These are phyloP conservation scores for Calocybe gangraenosa DNA, from an alignment of 768 basidiomycete species.

Conservation along the genomic window DNA sequence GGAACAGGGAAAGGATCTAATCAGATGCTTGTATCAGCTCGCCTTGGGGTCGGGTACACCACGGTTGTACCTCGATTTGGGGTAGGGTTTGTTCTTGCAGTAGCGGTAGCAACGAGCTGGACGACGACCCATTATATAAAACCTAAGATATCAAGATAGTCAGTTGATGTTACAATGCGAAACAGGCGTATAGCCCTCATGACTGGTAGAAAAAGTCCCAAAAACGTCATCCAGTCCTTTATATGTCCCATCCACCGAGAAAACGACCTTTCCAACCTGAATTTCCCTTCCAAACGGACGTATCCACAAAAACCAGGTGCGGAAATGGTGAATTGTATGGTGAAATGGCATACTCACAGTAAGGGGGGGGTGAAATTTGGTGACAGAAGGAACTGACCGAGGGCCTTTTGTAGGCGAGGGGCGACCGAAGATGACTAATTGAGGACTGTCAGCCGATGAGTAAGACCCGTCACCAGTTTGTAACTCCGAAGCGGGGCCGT, in stretches of 20 bases:
- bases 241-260: slow-evolving; percentile 11
- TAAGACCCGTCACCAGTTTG: slow-evolving; percentile 10
- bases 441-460: slow-evolving; percentile 7
- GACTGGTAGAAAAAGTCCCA: background rate
- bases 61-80: slow-evolving; percentile 94
- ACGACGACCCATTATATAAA: slow-evolving; percentile 81
- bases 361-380: slow-evolving; percentile 5
- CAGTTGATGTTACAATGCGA: slow-evolving; percentile 3
- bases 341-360: slow-evolving; percentile 14
- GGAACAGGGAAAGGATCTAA: background rate
- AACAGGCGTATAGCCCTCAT: too few relatives aligned
- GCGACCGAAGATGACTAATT: slow-evolving; percentile 15
- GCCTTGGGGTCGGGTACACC: slow-evolving; percentile 97
- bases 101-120: slow-evolving; percentile 98
- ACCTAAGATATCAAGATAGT: background rate
- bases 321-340: background rate
- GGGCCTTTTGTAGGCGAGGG: slow-evolving; percentile 15
- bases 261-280: background rate
- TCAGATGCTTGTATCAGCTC: slow-evolving; percentile 11
- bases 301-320: background rate
- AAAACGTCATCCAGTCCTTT: slow-evolving; percentile 16
- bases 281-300: background rate
- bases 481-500: slow-evolving; percentile 8
- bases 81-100: slow-evolving; percentile 99
- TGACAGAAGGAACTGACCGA: background rate